phyloP scores from a whole-genome alignment of 768 basidiomycete species.

The Tricholoma sp. region DNA sequence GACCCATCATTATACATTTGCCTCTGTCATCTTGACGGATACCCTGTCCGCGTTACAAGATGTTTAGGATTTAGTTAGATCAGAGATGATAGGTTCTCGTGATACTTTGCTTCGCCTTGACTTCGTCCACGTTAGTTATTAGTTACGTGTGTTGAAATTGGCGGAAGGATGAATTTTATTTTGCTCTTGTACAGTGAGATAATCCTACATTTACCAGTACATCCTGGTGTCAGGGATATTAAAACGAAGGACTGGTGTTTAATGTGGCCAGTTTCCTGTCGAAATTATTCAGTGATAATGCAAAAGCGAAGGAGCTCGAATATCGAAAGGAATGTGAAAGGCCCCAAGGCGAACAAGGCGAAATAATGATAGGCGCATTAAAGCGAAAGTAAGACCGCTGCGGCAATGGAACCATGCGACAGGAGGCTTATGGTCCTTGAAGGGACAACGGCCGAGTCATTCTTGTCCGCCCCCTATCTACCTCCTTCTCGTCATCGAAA shows the following conservation, averaged over 20 bases:
- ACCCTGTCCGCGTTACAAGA: too few species aligned
- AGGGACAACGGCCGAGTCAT: constrained; percentile 35
- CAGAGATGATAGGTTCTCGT: too few species aligned
- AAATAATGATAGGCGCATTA: constrained; percentile 16
- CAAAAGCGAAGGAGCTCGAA: neutral
- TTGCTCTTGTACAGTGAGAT: constrained; percentile 4
- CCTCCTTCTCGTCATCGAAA: constrained; percentile 33
- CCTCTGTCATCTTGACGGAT: too few species aligned
- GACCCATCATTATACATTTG: too few species aligned
- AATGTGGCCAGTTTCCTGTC: constrained; percentile 15
- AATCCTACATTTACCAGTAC: constrained; percentile 3
- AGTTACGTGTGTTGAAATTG: too few species aligned
- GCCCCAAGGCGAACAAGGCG: constrained; percentile 5
- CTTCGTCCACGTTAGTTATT: too few species aligned
- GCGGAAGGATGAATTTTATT: neutral
- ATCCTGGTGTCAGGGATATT: constrained; percentile 8
- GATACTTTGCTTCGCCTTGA: too few species aligned
- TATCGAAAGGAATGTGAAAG: constrained; percentile 24
- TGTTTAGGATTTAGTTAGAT: too few species aligned
- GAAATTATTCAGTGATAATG: constrained; percentile 6
- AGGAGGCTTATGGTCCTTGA: constrained; percentile 15
- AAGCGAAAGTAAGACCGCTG: constrained; percentile 13
- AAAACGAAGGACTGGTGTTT: constrained; percentile 13
- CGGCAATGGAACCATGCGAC: neutral
- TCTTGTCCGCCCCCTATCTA: constrained; percentile 35